Percentiles rank a stretch among this genome's conserved stretches.
Evolutionary conservation across 306 rosid genomes (phyloP).

Genomic region (Vigna hirtella): DNA sequence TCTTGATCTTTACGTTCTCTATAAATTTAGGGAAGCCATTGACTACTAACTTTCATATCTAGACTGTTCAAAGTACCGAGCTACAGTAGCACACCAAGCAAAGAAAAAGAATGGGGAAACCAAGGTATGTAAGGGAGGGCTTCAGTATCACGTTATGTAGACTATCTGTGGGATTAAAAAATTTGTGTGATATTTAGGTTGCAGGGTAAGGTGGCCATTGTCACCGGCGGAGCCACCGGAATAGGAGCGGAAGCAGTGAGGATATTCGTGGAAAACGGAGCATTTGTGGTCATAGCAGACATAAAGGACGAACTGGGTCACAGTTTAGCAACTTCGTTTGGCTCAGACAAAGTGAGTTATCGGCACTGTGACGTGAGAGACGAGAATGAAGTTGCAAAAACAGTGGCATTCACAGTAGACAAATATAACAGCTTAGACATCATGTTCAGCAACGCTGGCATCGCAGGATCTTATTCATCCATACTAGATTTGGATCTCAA

Average conservation of each 20-base stretch:
- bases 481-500: conserved; percentile 66
- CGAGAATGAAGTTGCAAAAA: conserved; percentile 70
- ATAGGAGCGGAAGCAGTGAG: conserved; percentile 69
- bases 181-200: conserved; percentile 47
- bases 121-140: too few relatives aligned
- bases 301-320: conserved; percentile 67
- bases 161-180: conserved; percentile 30
- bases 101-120: too few relatives aligned
- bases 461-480: conserved; percentile 51
- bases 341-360: conserved; percentile 51
- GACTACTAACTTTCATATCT: too few relatives aligned
- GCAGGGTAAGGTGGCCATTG: conserved; percentile 77
- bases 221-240: conserved; percentile 77
- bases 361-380: conserved; percentile 74
- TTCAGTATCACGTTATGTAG: too few relatives aligned
- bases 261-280: conserved; percentile 62
- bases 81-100: too few relatives aligned
- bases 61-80: too few relatives aligned
- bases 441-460: conserved; percentile 81
- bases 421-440: conserved; percentile 64
- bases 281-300: conserved; percentile 68
- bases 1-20: too few relatives aligned
- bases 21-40: too few relatives aligned
- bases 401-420: conserved; percentile 53
- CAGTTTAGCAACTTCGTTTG: conserved; percentile 58